Percentiles rank a stretch among this genome's conserved stretches.
Conservation (phyloP, 1,139 yeast species). For the Nakaseomyces glabratus region DNA sequence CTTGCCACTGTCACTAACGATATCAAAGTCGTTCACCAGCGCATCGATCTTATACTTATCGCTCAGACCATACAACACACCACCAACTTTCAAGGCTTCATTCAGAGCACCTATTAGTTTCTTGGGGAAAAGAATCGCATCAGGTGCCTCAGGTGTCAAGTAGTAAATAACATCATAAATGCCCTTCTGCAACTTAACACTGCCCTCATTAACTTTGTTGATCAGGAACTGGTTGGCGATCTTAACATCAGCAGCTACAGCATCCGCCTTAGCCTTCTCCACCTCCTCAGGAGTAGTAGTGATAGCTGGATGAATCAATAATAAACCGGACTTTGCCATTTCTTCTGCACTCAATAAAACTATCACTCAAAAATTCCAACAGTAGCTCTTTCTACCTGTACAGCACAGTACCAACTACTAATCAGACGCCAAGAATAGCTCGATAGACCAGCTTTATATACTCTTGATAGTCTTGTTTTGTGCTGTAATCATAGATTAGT, state of each 20-base stretch:
- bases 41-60: conserved; percentile 29
- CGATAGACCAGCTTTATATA: too few species aligned
- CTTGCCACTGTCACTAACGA: conserved; percentile 10
- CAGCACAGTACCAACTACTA: too few species aligned
- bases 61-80: conserved; percentile 25
- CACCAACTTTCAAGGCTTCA: conserved; percentile 19
- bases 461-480: too few species aligned
- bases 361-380: neutral
- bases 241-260: conserved; percentile 20
- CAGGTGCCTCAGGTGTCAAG: conserved; percentile 46
- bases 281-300: conserved; percentile 52
- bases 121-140: conserved; percentile 25
- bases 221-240: conserved; percentile 37
- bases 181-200: conserved; percentile 39
- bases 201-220: conserved; percentile 56
- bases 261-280: conserved; percentile 33
- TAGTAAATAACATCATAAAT: conserved; percentile 46
- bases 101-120: conserved; percentile 22
- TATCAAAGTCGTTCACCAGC: conserved; percentile 26
- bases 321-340: conserved; percentile 33
- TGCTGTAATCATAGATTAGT: too few species aligned
- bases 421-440: too few species aligned
- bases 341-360: neutral
- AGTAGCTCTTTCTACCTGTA: too few species aligned
- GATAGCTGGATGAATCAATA: conserved; percentile 64